Evolutionary conservation across 2,329 filamentous ascomycete genomes (phyloP), one percentile per base, ranked within the genome.

Genomic region (Didymosphaeria variabile): DNA sequence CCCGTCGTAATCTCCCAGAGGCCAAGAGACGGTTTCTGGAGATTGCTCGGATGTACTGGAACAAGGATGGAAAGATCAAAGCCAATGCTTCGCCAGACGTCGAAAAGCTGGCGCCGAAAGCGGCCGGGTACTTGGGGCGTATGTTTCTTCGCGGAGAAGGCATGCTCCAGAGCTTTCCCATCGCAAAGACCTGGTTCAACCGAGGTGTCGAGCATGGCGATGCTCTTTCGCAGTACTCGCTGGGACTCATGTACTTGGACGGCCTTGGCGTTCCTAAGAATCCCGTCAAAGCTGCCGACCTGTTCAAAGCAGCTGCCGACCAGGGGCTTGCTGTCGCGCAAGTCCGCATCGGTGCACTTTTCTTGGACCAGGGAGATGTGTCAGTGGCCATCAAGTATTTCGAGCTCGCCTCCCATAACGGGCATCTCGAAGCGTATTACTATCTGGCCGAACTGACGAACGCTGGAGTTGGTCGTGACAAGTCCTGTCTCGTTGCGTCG

Each of bases 81-180:
- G 88, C 91, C 17, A 92, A 90, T 60, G 86, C 88, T 40, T 89
- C 90, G 59, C 83, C 85, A 5, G 87, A 87, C 1, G 88, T 92
- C 31, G 93, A 96, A 68, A 94, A 91, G 75, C 84, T 90, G 31
- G 94, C 93, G 0, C 87, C 89, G 0, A 96, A 93, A 77, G 91
- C 93, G 0, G 94, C 94, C 5, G 94, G 92, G 2, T 95, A 91
- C 74, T 87, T 97, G 23, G 94, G 94, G 1, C 86, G 92, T 55
- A 97, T 97, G 90, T 94, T 93, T 74, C 80, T 97, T 62, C 89
- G 94, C 8, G 94, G 94, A 9, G 94, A 97, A 74, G 93, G 92
- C 15, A 88, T 93, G 63, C 84, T 88, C 47, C 92, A 94, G 75
- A 92, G 90, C 78, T 94, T 89, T 66, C 86, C 88, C 31, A 88